A percentile compares a stretch with the other conserved stretches of the same genome.
Evolutionary conservation across 495 filamentous ascomycete genomes (phyloP).

Genomic region (Daldinia grandis): DNA sequence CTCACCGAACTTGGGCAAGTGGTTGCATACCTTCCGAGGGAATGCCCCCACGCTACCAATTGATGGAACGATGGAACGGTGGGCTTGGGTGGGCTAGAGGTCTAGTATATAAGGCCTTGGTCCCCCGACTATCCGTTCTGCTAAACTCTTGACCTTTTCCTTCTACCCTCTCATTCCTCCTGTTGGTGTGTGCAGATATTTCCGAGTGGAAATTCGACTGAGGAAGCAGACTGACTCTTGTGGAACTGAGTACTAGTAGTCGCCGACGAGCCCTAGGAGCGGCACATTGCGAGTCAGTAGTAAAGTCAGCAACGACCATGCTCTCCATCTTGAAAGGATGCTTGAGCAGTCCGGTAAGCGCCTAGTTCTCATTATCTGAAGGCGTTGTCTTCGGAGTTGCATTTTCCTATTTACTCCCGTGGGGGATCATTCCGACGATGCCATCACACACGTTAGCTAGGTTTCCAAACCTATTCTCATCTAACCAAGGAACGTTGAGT

Average conservation of each 20-base stretch:
- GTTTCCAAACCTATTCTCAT: neutral
- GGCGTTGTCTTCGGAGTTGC: neutral
- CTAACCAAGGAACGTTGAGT: neutral
- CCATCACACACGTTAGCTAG: neutral
- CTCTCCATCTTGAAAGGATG: neutral
- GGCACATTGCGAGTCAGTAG: neutral
- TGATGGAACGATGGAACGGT: neutral
- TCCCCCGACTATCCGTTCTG: neutral
- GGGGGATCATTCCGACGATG: neutral
- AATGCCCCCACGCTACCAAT: constrained; percentile 28
- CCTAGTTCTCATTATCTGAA: neutral
- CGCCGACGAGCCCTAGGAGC: neutral
- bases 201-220: constrained; percentile 9
- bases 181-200: neutral
- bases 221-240: neutral
- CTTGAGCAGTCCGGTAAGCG: constrained; percentile 1
- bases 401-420: neutral
- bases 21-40: constrained; percentile 27
- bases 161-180: neutral
- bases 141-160: neutral
- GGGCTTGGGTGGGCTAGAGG: neutral
- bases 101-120: neutral
- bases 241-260: neutral
- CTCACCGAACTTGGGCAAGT: constrained; percentile 35
- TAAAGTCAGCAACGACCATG: neutral